These are phyloP conservation scores for Coemansia sp. DNA, from an alignment of 192 early-diverging fungal species.

Conservation along the genomic window DNA sequence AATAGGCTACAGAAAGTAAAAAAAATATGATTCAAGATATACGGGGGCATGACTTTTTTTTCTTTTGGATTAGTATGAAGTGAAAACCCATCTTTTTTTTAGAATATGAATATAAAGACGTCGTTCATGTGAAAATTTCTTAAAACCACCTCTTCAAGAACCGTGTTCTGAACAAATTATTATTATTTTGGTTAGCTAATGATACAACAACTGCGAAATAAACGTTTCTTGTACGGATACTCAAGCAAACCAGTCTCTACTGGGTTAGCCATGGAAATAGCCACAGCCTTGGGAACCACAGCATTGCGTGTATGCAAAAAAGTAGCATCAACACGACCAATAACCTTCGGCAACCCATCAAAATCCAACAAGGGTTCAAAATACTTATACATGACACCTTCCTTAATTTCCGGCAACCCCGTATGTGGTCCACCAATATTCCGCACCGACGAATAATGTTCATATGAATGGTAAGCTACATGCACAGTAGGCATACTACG, in stretches of 20 bases:
- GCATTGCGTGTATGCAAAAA: background rate
- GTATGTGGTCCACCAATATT: conserved; percentile 63
- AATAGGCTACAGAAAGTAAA: conserved; percentile 20
- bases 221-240: background rate
- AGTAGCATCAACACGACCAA: conserved; percentile 2
- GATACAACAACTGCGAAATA: background rate
- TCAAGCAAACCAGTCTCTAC: background rate
- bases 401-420: conserved; percentile 64
- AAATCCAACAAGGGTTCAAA: conserved; percentile 5
- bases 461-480: conserved; percentile 76
- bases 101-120: too few species aligned
- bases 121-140: too few species aligned
- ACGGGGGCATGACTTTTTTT: background rate
- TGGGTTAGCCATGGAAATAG: background rate
- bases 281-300: conserved; percentile 1
- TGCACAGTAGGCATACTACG: conserved; percentile 59
- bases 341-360: background rate
- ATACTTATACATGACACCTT: conserved; percentile 9
- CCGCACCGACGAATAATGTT: conserved; percentile 75
- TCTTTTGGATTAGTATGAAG: background rate
- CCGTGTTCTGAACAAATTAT: background rate
- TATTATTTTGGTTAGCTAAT: background rate
- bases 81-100: too few species aligned
- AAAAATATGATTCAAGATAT: background rate
- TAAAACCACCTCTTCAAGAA: too few species aligned